Conservation (phyloP, 2,329 filamentous ascomycete genomes). For the Arthroderma sp. region DNA sequence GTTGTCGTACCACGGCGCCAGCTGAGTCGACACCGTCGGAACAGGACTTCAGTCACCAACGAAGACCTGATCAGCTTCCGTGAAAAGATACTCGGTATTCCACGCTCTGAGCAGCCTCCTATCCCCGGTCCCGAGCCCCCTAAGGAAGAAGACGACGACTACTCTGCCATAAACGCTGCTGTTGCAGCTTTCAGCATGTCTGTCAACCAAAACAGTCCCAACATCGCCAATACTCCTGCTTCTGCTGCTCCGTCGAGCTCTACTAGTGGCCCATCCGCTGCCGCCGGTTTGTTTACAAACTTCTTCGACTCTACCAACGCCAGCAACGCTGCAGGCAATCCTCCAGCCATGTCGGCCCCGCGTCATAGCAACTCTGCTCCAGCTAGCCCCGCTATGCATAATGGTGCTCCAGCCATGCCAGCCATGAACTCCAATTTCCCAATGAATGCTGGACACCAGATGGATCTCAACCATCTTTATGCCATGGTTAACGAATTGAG, state of each 20-base stretch:
- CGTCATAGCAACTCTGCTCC: slow-evolving; percentile 26
- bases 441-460: slow-evolving; percentile 40
- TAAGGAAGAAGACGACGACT: slow-evolving; percentile 18
- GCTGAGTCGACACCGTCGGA: slow-evolving; percentile 15
- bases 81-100: slow-evolving; percentile 12
- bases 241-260: slow-evolving; percentile 11
- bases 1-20: slow-evolving; percentile 1
- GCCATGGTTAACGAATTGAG: slow-evolving; percentile 41
- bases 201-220: slow-evolving; percentile 5
- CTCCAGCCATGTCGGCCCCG: slow-evolving; percentile 15
- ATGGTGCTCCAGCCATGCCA: slow-evolving; percentile 7
- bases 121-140: background rate
- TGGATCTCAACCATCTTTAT: slow-evolving; percentile 41
- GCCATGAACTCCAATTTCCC: slow-evolving; percentile 30
- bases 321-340: slow-evolving; percentile 15
- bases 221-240: background rate
- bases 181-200: slow-evolving; percentile 19
- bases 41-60: slow-evolving; percentile 12
- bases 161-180: slow-evolving; percentile 27
- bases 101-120: slow-evolving; percentile 2
- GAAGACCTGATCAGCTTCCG: slow-evolving; percentile 15
- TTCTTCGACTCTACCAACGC: slow-evolving; percentile 27
- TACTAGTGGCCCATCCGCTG: slow-evolving; percentile 15
- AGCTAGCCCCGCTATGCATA: slow-evolving; percentile 17
- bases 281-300: slow-evolving; percentile 23